These are phyloP conservation scores for Ambrosia trifida DNA, from an alignment of 129 eudicot genomes.

Conservation along the genomic window DNA sequence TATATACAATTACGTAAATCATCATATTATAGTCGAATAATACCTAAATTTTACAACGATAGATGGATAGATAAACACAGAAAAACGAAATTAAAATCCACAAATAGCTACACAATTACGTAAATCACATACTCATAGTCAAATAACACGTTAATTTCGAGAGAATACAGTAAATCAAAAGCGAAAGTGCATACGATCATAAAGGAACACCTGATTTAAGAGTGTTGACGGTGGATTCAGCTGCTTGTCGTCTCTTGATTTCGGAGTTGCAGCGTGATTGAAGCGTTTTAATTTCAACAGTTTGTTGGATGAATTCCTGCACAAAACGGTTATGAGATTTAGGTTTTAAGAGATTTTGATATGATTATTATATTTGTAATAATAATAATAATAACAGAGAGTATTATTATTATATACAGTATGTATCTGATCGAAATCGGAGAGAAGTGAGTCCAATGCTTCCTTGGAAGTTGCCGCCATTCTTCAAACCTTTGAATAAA, in stretches of 20 bases:
- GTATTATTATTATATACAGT: constrained; percentile 7
- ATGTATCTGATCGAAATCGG: constrained; percentile 54
- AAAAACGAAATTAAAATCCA: neutral
- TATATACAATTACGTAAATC: neutral
- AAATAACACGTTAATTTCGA: neutral
- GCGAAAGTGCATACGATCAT: neutral
- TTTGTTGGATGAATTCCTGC: constrained; percentile 41
- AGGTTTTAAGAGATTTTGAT: constrained; percentile 14
- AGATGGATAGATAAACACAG: too few relatives aligned
- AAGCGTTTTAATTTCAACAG: constrained; percentile 41
- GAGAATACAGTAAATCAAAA: constrained; percentile 8
- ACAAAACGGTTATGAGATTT: constrained; percentile 1
- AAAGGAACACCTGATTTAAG: constrained; percentile 49
- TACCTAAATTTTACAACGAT: neutral
- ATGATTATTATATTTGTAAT: neutral
- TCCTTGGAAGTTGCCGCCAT: constrained; percentile 58
- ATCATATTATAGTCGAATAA: neutral
- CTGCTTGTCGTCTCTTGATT: constrained; percentile 49
- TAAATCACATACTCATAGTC: neutral
- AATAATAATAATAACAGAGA: neutral
- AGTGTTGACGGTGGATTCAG: constrained; percentile 38
- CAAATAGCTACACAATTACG: neutral
- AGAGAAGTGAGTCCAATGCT: constrained; percentile 45
- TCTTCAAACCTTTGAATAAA: constrained; percentile 7
- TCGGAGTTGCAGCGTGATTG: constrained; percentile 41